Conservation (phyloP, 2,329 filamentous ascomycete species). For the Exophiala phaeomuriformis region DNA sequence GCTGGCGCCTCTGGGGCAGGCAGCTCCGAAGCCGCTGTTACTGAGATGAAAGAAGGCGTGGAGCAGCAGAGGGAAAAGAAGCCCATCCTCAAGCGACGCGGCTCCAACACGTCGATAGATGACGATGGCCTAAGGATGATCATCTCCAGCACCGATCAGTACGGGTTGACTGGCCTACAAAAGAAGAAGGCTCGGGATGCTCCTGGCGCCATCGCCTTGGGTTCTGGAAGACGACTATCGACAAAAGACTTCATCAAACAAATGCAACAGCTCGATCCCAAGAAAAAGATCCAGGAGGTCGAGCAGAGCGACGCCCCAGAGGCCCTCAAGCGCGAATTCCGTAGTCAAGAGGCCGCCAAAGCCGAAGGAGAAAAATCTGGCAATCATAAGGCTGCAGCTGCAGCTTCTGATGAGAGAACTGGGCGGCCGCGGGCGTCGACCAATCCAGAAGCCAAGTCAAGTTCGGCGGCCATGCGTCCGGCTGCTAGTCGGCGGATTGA, state of each 20-base stretch:
- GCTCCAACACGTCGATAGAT: conserved; percentile 23
- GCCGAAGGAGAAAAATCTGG: conserved; percentile 23
- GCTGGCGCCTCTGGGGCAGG: neutral
- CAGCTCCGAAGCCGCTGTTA: conserved; percentile 1
- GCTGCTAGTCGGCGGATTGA: conserved; percentile 1
- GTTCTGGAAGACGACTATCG: conserved; percentile 51
- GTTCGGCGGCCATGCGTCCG: neutral
- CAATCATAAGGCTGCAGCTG: conserved; percentile 1
- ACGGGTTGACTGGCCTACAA: conserved; percentile 34
- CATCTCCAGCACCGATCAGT: conserved; percentile 42
- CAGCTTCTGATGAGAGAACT: conserved; percentile 20
- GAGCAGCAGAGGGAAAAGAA: conserved; percentile 25
- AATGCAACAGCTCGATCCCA: conserved; percentile 54
- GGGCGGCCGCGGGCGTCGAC: conserved; percentile 16
- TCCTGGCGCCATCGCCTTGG: conserved; percentile 20
- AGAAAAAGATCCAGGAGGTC: conserved; percentile 44
- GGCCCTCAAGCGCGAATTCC: conserved; percentile 35
- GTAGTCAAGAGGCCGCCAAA: conserved; percentile 27
- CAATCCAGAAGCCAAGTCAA: neutral
- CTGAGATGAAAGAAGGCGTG: conserved; percentile 26
- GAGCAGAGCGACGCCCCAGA: conserved; percentile 38
- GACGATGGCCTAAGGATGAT: conserved; percentile 56
- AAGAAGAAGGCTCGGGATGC: conserved; percentile 34
- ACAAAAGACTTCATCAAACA: conserved; percentile 59
- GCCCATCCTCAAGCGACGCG: conserved; percentile 26